Evolutionary conservation across 441 rosid species (phyloP), one percentile per base, ranked within the genome.

Genomic region (Mallotus repandus): DNA sequence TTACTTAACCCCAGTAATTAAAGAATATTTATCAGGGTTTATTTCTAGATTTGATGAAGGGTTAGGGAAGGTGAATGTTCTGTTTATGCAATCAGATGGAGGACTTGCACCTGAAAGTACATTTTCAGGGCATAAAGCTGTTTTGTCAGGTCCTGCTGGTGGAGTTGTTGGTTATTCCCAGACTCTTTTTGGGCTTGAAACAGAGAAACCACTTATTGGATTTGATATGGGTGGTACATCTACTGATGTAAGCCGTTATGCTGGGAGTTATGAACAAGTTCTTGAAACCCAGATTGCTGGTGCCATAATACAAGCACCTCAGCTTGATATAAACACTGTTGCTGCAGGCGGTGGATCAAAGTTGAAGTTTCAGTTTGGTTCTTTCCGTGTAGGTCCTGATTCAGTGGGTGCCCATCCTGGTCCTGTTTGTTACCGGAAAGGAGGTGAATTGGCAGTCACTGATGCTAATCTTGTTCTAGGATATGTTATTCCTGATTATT

Each of bases 201-300:
- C 98, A 11, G 92, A 89, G 70, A 91, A 95, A 80, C 96, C 98
- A 13, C 89, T 92, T 61, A 95, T 95, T 81, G 99, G 99, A 49
- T 95, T 94, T 68, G 99, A 92, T 81, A 95, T 95, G 99, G 99
- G 98, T 62, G 99, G 99, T 71, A 95, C 99, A 7, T 95, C 99
- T 4, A 92, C 99, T 0, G 99, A 95, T 78, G 98, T 95, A 56
- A 92, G 99, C 69, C 94, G 99, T 11, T 95, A 89, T 85, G 99
- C 94, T 76, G 99, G 98, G 62, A 91, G 88, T 73, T 95, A 91
- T 58, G 98, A 95, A 83, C 99, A 92, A 78, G 98, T 92, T 29
- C 74, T 95, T 32, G 99, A 92, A 80, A 92, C 99, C 21, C 94
- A 95, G 89, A 92, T 95, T 77, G 94, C 98, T 32, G 99, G 99